These are phyloP conservation scores for Moesziomyces sp. DNA, from an alignment of 1,284 basidiomycete species.

Conservation along the genomic window DNA sequence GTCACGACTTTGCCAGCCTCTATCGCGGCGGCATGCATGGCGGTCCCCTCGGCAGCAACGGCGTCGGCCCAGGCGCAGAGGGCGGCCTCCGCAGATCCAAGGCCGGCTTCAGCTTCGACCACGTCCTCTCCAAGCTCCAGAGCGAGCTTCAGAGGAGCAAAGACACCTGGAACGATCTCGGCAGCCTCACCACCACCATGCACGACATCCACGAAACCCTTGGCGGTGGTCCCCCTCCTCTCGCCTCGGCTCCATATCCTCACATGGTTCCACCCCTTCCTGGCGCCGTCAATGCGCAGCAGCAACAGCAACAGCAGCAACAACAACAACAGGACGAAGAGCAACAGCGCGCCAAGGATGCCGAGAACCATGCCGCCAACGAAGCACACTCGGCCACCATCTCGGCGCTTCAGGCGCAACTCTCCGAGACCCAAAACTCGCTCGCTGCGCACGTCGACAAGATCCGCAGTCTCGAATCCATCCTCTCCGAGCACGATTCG, in stretches of 20 bases:
- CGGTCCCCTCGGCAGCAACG: constrained; percentile 56
- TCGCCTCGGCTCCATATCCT: constrained; percentile 62
- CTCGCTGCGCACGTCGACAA: constrained; percentile 85
- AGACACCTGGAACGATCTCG: constrained; percentile 90
- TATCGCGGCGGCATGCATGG: constrained; percentile 64
- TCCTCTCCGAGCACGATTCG: constrained; percentile 83
- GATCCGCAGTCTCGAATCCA: constrained; percentile 81
- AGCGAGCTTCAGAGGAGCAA: constrained; percentile 92
- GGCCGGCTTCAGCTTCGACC: constrained; percentile 76
- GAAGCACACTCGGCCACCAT: constrained; percentile 50
- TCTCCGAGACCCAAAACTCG: constrained; percentile 84
- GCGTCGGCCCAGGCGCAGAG: constrained; percentile 64
- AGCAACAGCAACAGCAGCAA: constrained; percentile 23
- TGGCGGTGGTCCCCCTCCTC: constrained; percentile 74
- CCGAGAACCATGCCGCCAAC: constrained; percentile 33
- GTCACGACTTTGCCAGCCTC: constrained; percentile 64
- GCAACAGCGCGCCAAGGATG: constrained; percentile 35
- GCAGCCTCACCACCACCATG: constrained; percentile 82
- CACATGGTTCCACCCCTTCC: constrained; percentile 60
- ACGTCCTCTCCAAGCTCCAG: constrained; percentile 81
- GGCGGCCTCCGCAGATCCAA: constrained; percentile 62
- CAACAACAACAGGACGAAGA: constrained; percentile 6
- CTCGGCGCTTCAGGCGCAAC: constrained; percentile 79
- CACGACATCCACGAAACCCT: constrained; percentile 91
- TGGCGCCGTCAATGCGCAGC: constrained; percentile 18